phyloP scores from a whole-genome alignment of 2,329 filamentous ascomycete species.

The Phaeosphaeria sp. region DNA sequence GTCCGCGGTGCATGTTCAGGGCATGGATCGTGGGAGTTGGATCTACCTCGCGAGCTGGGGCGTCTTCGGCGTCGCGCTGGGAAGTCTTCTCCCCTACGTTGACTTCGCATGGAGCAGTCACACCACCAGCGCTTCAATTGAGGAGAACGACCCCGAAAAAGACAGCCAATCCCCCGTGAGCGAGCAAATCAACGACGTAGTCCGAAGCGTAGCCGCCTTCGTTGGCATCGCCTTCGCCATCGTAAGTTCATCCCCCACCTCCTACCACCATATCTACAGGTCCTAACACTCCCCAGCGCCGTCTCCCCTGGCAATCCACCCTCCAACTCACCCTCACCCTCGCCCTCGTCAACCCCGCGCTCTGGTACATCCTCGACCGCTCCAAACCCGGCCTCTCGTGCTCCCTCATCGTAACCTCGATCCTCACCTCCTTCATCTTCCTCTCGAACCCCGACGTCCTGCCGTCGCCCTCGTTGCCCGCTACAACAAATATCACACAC shows the following conservation, averaged over 20 bases:
- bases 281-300: conserved; percentile 64
- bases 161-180: conserved; percentile 47
- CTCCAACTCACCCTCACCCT: conserved; percentile 92
- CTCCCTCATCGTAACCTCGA: conserved; percentile 74
- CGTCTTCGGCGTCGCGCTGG: conserved; percentile 75
- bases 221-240: conserved; percentile 81
- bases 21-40: conserved; percentile 64
- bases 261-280: neutral
- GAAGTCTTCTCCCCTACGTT: conserved; percentile 82
- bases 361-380: conserved; percentile 97
- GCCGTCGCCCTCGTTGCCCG: conserved; percentile 54
- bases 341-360: conserved; percentile 86
- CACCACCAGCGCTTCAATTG: conserved; percentile 39
- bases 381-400: conserved; percentile 84
- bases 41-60: conserved; percentile 84
- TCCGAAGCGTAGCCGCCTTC: conserved; percentile 74
- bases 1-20: conserved; percentile 66
- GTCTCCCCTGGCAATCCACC: conserved; percentile 90
- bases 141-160: conserved; percentile 37
- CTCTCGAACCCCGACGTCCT: conserved; percentile 80
- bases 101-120: conserved; percentile 74
- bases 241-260: conserved; percentile 62
- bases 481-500: conserved; percentile 32
- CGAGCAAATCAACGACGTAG: conserved; percentile 78
- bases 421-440: conserved; percentile 76